phyloP scores from a whole-genome alignment of 768 basidiomycete species.

The Agrocybe praecox region DNA sequence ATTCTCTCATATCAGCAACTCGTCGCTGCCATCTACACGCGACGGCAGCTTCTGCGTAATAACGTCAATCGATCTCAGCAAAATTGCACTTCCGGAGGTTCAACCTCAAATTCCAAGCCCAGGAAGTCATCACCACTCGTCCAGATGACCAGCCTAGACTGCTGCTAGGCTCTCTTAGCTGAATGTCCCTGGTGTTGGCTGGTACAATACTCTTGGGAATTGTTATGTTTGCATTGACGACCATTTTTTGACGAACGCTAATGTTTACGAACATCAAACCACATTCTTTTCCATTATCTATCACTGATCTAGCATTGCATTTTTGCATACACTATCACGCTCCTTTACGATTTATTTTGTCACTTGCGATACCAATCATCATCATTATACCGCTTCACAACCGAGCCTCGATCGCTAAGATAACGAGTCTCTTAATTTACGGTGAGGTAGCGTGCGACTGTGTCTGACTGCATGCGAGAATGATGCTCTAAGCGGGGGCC shows the following conservation, averaged over 20 bases:
- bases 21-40: conserved; percentile 9
- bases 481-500: neutral
- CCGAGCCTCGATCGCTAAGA: neutral
- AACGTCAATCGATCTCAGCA: neutral
- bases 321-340: neutral
- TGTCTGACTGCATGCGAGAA: neutral
- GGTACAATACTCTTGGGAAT: neutral
- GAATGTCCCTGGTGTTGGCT: neutral
- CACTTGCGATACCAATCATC: neutral
- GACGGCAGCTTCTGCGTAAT: neutral
- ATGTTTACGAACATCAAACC: neutral
- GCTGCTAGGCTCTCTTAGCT: neutral
- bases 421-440: neutral
- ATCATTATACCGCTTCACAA: neutral
- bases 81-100: neutral
- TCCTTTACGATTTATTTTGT: neutral
- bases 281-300: conserved; percentile 1
- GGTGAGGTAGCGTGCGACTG: neutral
- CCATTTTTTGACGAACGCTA: neutral
- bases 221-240: neutral
- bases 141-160: neutral
- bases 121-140: conserved; percentile 1
- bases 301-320: neutral
- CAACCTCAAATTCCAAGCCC: neutral
- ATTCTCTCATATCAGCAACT: conserved; percentile 15